Base-by-base conservation (phyloP, 2,329 filamentous ascomycete species). In the Colletotrichum tamarilloi region DNA sequence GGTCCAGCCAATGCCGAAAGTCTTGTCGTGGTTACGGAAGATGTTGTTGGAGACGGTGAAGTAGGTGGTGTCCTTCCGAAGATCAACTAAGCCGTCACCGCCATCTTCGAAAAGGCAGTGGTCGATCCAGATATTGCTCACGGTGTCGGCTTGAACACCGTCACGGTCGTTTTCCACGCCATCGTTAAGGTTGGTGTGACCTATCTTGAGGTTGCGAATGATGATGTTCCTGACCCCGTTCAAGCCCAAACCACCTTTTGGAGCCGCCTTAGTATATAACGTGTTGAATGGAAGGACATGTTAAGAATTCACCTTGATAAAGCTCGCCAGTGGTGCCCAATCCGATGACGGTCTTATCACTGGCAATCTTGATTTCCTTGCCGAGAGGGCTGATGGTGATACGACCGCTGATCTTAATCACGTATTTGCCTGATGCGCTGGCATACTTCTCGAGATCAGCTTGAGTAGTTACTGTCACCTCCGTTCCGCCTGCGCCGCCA, bases 401-500 rank as follows among this genome's bases (percentile, higher is more conserved):
- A 1, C 60, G 75, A 3, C 77, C 77, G 56, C 72, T 72, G 8
- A 78, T 71, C 26, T 78, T 77, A 59, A 78, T 77, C 24, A 78
- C 76, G n/a, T 76, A 75, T 30, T 76, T 76, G 19, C 74, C 77
- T 14, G 72, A 69, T 0, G 67, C 74, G 2, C 62, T 67, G 19
- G 77, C 76, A 14, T 78, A 78, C 28, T 74, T 75, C 24, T 76
- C 77, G 4, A 78, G 74, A 19, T 78, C 77, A 3, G 68, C 74
- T 24, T 77, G 76, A 3, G 71, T 77, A 1, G 68, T 68, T 1
- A 78, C 76, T 3, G 73, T 62, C 8, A 78, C 77, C 2, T 74
- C 64, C 8, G 76, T 72, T 0, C 77, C 77, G 1, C 77, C 77
- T 0, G 59, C 73, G 8, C 77, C 77, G 16, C 77, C 77, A 1